Evolutionary conservation across 1,139 yeast species (phyloP).

Genomic region (Geotrichum carabidarum): DNA sequence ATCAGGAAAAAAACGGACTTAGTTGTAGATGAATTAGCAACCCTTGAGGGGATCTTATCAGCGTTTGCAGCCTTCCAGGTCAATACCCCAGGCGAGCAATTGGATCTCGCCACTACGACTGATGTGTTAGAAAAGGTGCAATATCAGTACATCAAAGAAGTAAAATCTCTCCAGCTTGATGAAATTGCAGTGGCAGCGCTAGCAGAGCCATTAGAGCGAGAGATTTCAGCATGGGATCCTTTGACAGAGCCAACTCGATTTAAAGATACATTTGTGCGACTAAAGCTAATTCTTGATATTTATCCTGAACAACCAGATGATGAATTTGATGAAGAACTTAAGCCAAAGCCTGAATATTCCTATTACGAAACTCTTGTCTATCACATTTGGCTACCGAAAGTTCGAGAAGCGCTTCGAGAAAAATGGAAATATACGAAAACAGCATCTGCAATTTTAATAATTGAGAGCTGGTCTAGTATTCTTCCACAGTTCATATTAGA

Average conservation of each 20-base stretch:
- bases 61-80: conserved; percentile 27
- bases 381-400: conserved; percentile 38
- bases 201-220: conserved; percentile 28
- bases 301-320: conserved; percentile 5
- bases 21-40: conserved; percentile 21
- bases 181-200: conserved; percentile 35
- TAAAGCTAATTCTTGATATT: conserved; percentile 29
- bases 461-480: conserved; percentile 44
- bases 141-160: conserved; percentile 26
- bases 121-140: conserved; percentile 29
- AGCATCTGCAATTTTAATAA: conserved; percentile 29
- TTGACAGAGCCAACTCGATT: conserved; percentile 32
- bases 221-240: conserved; percentile 41
- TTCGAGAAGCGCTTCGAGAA: conserved; percentile 32
- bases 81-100: not conserved
- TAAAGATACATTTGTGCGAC: conserved; percentile 30
- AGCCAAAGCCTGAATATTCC: conserved; percentile 22
- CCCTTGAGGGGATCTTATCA: conserved; percentile 18
- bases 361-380: conserved; percentile 39
- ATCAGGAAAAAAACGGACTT: conserved; percentile 25
- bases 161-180: conserved; percentile 25
- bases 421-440: conserved; percentile 39
- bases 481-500: conserved; percentile 37
- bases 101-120: conserved; percentile 8
- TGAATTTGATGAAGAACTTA: not conserved